phyloP scores from a whole-genome alignment of 2,329 filamentous ascomycete genomes.

The Ophiostoma ips region DNA sequence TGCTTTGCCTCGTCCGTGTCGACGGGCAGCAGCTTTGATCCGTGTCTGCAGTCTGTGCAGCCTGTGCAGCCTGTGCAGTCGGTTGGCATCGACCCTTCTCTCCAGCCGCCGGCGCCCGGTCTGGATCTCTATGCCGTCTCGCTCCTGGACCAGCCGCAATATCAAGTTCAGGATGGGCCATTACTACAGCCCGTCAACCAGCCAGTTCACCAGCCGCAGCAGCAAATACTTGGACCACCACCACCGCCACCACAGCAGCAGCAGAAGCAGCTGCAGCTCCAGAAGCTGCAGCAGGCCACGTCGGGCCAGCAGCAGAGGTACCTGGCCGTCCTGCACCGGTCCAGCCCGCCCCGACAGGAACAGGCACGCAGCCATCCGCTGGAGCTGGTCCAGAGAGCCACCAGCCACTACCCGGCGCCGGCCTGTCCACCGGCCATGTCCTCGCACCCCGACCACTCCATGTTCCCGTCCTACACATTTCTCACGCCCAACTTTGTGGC shows the following conservation, averaged over 20 bases:
- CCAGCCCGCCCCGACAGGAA: neutral
- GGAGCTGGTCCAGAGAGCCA: neutral
- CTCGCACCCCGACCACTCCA: constrained; percentile 6
- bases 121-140: neutral
- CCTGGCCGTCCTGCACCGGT: neutral
- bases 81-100: neutral
- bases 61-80: neutral
- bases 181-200: neutral
- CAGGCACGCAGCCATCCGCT: neutral
- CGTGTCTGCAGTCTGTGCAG: neutral
- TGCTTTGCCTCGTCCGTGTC: neutral
- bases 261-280: neutral
- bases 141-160: neutral
- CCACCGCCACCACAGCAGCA: neutral
- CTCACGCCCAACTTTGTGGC: constrained; percentile 1
- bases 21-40: neutral
- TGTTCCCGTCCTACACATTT: constrained; percentile 7
- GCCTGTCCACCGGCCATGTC: constrained; percentile 1
- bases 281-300: neutral
- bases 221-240: neutral
- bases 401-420: neutral
- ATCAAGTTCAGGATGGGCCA: neutral
- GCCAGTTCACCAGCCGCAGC: neutral
- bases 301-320: neutral
- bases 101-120: neutral